Evolutionary conservation across 2,329 filamentous ascomycete species (phyloP), one percentile per base, ranked within the genome.

Genomic region (Aspergillus sojae): DNA sequence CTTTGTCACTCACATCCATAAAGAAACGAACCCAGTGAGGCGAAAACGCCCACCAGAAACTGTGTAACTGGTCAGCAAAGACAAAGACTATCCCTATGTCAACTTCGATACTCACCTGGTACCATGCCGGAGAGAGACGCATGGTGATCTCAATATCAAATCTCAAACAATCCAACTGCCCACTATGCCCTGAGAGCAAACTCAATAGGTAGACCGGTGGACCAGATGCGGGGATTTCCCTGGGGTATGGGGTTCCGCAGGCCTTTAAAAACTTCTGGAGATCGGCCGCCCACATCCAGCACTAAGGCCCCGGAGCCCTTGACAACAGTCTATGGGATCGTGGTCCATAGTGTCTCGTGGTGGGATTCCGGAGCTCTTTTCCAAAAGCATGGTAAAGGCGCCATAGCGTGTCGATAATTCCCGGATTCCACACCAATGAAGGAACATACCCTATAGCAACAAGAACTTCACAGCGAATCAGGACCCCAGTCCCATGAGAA

Each of bases 11-110:
- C 66, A 78, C 76, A 88, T 69, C 85, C 85, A 69, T 82, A 88
- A 9, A 88, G 81, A 59, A 86, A 80, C 5, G 84, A 86, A 50
- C 85, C 85, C 6, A 88, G 76, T 1, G 85, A 87, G 67, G 85
- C 85, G 72, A 88, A 88, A 45, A 87, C 80, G 67, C 82, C 80
- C 48, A 88, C 82, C 56, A 88, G 79, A 71, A 88, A 87, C 82
- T 86, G 67, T 9, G 14, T 48, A 32, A 52, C 36, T 65, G 50
- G 67, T 71, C 59, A 73, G 66, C 61, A 60, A 57, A 21, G 28
- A 23, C 5, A 4, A n/a, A 9, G 23, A 55, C 23, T 6, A 5
- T 46, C 43, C 5, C n/a, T 26, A 12, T n/a, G 39, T 32, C 4
- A 34, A 50, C 19, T 3, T 57, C 14, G 23, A 21, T 19, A 56